Base-by-base conservation (phyloP, 768 basidiomycete species). In the Austroboletus festivus region DNA sequence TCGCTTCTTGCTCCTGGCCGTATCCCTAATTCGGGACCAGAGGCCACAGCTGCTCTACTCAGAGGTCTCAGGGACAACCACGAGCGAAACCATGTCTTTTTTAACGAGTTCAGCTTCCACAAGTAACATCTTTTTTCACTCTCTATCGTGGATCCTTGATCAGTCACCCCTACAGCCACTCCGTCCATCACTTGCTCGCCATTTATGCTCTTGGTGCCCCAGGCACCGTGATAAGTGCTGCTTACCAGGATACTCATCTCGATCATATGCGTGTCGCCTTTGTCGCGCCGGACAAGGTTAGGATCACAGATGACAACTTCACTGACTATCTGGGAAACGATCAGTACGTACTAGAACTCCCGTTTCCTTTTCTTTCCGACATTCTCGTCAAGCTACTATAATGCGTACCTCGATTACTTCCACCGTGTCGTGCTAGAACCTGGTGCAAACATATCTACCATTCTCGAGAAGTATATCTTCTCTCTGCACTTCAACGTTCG, bases 381-480 rank as follows among this genome's bases (percentile, higher is more conserved):
- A 11, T n/a, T 22, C 0, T 18, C 24, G n/a, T 37, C 20, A n/a
- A 69, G 65, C 0, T 55, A 67, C 19, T 67, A 69, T 34, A 69
- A 59, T 26, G 67, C 67, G 7, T 67, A 67, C 21, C 55, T 67
- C 10, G 50, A 67, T 12, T 69, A 67, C 44, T 67, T 67, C 48
- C 60, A 60, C 19, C 56, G 54, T 15, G 54, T 57, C 42, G 60
- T 67, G 23, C 65, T 68, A 13, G 55, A 62, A 16, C 66, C 64
- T 0, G 59, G 52, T 13, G 61, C 53, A 1, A 59, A 46, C 13
- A 65, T 72, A n/a, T 57, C 67, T 9, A 58, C 57, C 1, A 66
- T 74, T 0, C 56, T 88, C n/a, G 83, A 88, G 50, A 74, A 80
- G 33, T 86, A 78, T 48, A 51, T 89, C 9, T 83, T 88, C 55